Evolutionary conservation across 805 yeast species (phyloP), one percentile per base, ranked within the genome.

Genomic region (Pichia scutulata): DNA sequence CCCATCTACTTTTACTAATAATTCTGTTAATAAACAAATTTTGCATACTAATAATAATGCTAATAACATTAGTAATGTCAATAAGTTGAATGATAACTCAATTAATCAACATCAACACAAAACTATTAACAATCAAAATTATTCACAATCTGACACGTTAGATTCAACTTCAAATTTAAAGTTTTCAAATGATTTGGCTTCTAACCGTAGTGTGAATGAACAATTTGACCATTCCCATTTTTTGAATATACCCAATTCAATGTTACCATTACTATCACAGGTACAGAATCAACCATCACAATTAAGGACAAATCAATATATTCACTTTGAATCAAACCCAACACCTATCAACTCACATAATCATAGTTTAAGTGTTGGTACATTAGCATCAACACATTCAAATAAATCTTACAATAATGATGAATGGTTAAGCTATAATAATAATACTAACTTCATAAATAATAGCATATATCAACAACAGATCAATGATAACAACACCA

Each of bases 281-380:
- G 10, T 25, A 28, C 39, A 18, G 9, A 25, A 43, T 19, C 39
- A 43, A 33, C 13, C 16, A 19, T 16, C 16, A 19, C 41, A 39
- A 5, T 7, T 33, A 16, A 33, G 19, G n/a, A n/a, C 18, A 3
- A 40, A 40, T 28, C 49, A 39, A 33, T 46, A 28, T 33, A 28
- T 39, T 9, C 44, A 40, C 6, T 47, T 40, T 36, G 59, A 54
- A 40, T 22, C 51, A 13, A 23, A n/a, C 4, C 42, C 51, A 39
- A 36, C 54, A 18, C 23, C 44, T 10, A 2, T 47, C 4, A 47
- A 40, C 16, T 22, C 45, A 7, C 49, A 47, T 44, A 46, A 30
- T n/a, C 48, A 46, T 25, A 37, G 51, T 12, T 19, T 47, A 30
- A 40, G 46, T 26, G 24, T 50, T 12, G 53, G 41, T 30, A 47